A percentile compares a stretch with the other conserved stretches of the same genome.
These are phyloP conservation scores for Mortierella sp. DNA, from an alignment of 371 early-diverging fungal species.

Conservation along the genomic window DNA sequence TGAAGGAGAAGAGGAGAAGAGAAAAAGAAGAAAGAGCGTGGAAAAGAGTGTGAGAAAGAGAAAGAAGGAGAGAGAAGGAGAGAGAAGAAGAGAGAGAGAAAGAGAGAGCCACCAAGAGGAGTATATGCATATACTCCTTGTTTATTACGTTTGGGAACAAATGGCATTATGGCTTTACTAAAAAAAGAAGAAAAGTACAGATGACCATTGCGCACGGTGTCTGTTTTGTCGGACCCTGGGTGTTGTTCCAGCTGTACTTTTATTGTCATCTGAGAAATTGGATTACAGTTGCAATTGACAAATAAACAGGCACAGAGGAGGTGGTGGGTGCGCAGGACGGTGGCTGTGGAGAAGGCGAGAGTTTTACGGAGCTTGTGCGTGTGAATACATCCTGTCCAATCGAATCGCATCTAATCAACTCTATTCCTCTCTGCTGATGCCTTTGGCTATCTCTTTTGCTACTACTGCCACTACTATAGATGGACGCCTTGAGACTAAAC, in stretches of 20 bases:
- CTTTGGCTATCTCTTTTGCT: not conserved
- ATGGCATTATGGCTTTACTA: no score
- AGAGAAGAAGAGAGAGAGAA: not conserved
- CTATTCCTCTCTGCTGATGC: not conserved
- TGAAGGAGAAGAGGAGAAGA: not conserved
- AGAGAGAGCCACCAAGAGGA: not conserved
- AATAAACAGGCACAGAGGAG: not conserved
- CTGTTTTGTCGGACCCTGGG: not conserved
- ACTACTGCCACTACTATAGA: slow-evolving; percentile 1
- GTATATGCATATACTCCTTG: not conserved
- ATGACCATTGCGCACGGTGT: not conserved
- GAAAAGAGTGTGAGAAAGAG: not conserved
- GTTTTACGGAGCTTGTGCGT: not conserved
- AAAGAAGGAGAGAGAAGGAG: not conserved
- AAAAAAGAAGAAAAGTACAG: not conserved
- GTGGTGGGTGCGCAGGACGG: not conserved
- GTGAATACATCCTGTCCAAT: not conserved
- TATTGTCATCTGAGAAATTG: not conserved
- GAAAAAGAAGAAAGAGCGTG: not conserved
- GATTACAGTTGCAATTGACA: no score
- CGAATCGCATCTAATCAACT: not conserved
- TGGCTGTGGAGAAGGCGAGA: not conserved
- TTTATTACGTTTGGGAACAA: not conserved
- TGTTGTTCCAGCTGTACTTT: not conserved
- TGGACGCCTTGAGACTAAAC: slow-evolving; percentile 29